Conservation (phyloP, 164 flowering plant species). For the Stephania japonica region DNA sequence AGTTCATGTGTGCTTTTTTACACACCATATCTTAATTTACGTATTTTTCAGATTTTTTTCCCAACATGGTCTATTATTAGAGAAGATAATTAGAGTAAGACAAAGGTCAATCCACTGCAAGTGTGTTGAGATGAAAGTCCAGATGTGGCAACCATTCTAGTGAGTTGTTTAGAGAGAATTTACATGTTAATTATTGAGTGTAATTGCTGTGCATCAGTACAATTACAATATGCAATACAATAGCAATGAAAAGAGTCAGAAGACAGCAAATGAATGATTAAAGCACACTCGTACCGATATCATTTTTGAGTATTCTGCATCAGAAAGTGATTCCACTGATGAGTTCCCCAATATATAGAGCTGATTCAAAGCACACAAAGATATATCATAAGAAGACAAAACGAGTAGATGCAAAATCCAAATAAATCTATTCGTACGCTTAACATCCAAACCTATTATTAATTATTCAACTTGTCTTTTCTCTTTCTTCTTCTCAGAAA, state of each 20-base stretch:
- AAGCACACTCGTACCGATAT: constrained; percentile 76
- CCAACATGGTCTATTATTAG: background rate
- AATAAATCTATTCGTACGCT: background rate
- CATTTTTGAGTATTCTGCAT: constrained; percentile 86
- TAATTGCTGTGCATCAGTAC: background rate
- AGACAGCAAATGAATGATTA: constrained; percentile 12
- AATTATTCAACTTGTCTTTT: no score
- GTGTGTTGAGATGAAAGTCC: background rate
- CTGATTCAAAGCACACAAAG: constrained; percentile 32
- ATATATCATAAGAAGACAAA: constrained; percentile 3
- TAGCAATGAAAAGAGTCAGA: constrained; percentile 2
- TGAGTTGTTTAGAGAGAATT: background rate
- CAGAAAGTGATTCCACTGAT: constrained; percentile 80
- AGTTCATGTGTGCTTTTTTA: background rate
- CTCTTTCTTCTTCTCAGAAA: no score
- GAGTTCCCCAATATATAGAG: constrained; percentile 79
- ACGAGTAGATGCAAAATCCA: background rate
- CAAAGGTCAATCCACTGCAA: background rate
- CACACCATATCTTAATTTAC: background rate
- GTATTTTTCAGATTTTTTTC: background rate
- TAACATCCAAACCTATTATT: background rate
- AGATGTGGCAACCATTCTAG: background rate
- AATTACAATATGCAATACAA: constrained; percentile 1
- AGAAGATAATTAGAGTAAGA: background rate
- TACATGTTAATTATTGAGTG: background rate